Evolutionary conservation across 768 basidiomycete species (phyloP).

Genomic region (Candolleomyces aberdarensis): DNA sequence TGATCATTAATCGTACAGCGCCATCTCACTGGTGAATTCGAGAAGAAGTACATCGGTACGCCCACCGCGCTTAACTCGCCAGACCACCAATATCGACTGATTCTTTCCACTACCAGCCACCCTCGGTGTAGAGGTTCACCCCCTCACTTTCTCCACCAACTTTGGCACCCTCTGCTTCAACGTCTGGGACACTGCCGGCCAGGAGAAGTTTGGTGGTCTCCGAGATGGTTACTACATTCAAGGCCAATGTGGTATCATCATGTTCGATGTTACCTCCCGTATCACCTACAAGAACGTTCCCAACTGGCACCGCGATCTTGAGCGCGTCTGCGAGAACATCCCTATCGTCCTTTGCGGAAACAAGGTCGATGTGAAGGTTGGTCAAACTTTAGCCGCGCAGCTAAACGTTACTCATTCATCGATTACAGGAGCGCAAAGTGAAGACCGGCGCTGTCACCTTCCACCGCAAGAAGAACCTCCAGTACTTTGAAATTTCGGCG

Average conservation of each 20-base stretch:
- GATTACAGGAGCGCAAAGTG: constrained; percentile 92
- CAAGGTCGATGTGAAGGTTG: constrained; percentile 98
- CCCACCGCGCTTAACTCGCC: constrained; percentile 10
- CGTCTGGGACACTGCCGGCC: constrained; percentile 99
- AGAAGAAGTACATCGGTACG: constrained; percentile 99
- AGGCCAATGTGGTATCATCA: constrained; percentile 99
- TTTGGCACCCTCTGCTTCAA: constrained; percentile 99
- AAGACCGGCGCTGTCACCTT: constrained; percentile 98
- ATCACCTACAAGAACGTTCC: constrained; percentile 99
- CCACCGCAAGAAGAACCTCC: constrained; percentile 99
- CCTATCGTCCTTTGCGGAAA: constrained; percentile 99
- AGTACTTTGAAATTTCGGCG: constrained; percentile 99
- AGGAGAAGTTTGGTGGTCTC: constrained; percentile 99
- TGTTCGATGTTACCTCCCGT: constrained; percentile 99
- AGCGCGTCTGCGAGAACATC: constrained; percentile 99
- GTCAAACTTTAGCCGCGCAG: constrained; percentile 21
- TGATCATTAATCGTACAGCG: constrained; percentile 62
- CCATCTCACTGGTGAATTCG: constrained; percentile 99
- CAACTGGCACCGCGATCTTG: constrained; percentile 99
- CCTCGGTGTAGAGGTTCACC: constrained; percentile 99
- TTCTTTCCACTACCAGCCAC: constrained; percentile 61
- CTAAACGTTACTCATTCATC: constrained; percentile 1
- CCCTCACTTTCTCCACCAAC: constrained; percentile 94
- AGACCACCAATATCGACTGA: constrained; percentile 8
- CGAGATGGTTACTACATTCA: constrained; percentile 97